Evolutionary conservation across 768 basidiomycete species (phyloP), one percentile per base, ranked within the genome.

Genomic region (Macrolepiota dolichaula): DNA sequence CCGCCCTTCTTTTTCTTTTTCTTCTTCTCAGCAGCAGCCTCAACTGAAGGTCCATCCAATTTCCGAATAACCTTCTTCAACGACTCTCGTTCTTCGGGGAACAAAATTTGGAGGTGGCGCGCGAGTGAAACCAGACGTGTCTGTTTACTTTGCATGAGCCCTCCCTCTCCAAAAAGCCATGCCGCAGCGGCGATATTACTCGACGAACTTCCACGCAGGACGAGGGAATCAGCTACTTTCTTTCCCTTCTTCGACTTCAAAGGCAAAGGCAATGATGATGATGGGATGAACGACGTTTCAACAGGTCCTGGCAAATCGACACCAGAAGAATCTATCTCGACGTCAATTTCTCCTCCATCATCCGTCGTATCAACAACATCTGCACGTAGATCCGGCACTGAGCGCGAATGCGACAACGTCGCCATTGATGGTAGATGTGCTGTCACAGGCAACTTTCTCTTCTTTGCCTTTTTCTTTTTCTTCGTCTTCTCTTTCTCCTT

Each of bases 121-220:
- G 85, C 84, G 7, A 88, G 76, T 57, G 78, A 71, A 13, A 85
- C 77, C 36, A 88, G 67, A 56, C 83, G 82, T 7, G 81, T 71
- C 62, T 69, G 67, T 59, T 73, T 72, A 51, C 55, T 69, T 57
- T 69, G 66, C 22, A 68, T 40, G 32, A 46, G 32, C 22, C 42
- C 59, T 10, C 9, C 27, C 22, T 60, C 19, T 36, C 36, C 47
- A 35, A 57, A 15, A 13, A 47, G 35, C 47, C 57, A 57, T 38
- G 32, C n/a, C 35, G n/a, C 42, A 47, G 63, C 11, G 60, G 40
- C n/a, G 7, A 32, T 32, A 53, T 51, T 25, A 42, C 54, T 37
- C n/a, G 59, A 22, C 42, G 54, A 25, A 37, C 17, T 51, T 63
- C 57, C 22, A 36, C 40, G 24, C 63, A 54, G 24, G 60, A 35